Base-by-base conservation (phyloP, 345 rosid species). In the Anastatica hierochuntica region DNA sequence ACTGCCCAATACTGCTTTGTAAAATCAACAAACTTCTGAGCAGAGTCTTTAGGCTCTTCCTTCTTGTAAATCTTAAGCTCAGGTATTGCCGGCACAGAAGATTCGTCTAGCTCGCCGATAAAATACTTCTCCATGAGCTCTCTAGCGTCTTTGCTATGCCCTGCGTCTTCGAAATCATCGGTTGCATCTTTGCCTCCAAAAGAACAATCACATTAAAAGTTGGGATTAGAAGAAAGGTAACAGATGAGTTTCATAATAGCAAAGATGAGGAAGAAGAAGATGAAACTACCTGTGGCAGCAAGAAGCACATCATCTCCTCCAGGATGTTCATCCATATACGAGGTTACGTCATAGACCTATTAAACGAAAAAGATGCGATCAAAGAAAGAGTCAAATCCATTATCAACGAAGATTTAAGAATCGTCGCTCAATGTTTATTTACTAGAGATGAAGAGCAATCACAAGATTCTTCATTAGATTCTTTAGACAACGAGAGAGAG, bases 261-360 rank as follows among this genome's bases (percentile, higher is more conserved):
- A n/a, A n/a, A n/a, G 27, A 7, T 24, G 27, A 24, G 8, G 19
- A 12, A 42, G 29, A 42, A 19, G 14, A 16, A 30, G 34, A 34
- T 23, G 49, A 49, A 65, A 34, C 6, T 82, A 87, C 96, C 95
- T 2, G 85, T 72, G 37, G 64, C 76, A 20, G 63, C 85, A 43
- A 90, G 79, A 62, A 90, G 67, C 27, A 87, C 90, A 71, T 90
- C 95, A 31, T 90, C 95, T 61, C 98, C 98, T 10, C 98, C 96
- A 2, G 95, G 98, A 58, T 87, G 98, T 34, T 87, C 96, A 23
- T 90, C 96, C 79, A 84, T 66, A 49, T 87, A 87, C 1, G 95
- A 71, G 63, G 76, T 68, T 53, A 90, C 84, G 52, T 90, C 90
- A 59, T 90, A 87, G 3, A 90, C 90, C 98, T 86, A 29, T 5